Evolutionary conservation across 2,329 filamentous ascomycete species (phyloP).

Genomic region (Apiospora koreana): DNA sequence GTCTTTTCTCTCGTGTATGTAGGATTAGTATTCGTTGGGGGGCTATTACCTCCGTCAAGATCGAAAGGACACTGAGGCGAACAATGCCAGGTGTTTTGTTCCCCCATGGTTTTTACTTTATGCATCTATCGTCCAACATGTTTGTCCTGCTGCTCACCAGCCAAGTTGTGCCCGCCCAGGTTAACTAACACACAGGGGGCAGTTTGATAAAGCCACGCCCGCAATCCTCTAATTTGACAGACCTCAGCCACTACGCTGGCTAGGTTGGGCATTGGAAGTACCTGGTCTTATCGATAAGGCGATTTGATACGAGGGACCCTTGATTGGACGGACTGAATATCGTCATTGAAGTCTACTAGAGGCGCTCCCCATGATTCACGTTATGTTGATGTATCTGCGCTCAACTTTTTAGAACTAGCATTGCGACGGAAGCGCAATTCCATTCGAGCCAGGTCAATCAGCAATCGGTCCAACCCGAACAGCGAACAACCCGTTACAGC

Average conservation of each 20-base stretch:
- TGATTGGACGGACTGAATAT: background rate
- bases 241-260: too few species aligned
- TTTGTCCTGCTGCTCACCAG: background rate
- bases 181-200: too few species aligned
- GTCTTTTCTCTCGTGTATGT: conserved; percentile 6
- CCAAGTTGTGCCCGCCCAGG: too few species aligned
- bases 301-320: background rate
- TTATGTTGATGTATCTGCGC: background rate
- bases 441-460: background rate
- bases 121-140: background rate
- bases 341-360: conserved; percentile 3
- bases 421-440: background rate
- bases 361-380: background rate
- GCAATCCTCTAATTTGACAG: too few species aligned
- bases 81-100: background rate
- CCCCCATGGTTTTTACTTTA: background rate
- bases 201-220: background rate
- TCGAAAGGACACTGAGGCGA: background rate
- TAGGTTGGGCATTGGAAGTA: too few species aligned
- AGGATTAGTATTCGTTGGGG: background rate
- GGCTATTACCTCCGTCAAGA: background rate
- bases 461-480: background rate
- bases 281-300: background rate
- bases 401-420: background rate
- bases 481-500: background rate